Conservation (phyloP, 441 rosid species). For the Aleurites moluccanus region DNA sequence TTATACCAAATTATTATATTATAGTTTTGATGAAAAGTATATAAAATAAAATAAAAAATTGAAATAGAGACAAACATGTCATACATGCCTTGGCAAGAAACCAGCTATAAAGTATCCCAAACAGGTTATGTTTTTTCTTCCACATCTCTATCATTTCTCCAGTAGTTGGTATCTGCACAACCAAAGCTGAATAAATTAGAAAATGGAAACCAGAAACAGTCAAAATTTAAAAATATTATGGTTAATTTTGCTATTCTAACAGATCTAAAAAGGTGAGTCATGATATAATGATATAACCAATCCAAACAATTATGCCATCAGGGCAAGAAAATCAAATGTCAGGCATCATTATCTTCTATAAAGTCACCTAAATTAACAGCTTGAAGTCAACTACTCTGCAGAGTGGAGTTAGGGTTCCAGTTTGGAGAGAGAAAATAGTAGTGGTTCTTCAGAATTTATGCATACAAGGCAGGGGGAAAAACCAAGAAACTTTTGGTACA, state of each 20-base stretch:
- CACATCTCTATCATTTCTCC: constrained; percentile 88
- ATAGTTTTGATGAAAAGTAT: background rate
- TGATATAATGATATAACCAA: background rate
- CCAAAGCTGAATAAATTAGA: constrained; percentile 14
- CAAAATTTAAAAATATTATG: background rate
- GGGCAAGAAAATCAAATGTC: background rate
- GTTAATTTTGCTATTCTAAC: background rate
- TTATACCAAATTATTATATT: background rate
- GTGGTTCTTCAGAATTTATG: background rate
- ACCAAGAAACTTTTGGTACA: constrained; percentile 15
- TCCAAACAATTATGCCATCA: background rate
- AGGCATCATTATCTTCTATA: background rate
- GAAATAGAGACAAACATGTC: constrained; percentile 14
- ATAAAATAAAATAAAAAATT: background rate
- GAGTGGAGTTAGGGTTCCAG: background rate
- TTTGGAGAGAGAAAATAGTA: background rate
- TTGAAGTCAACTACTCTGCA: background rate
- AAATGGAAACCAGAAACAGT: background rate
- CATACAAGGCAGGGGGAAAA: background rate
- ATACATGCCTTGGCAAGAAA: constrained; percentile 74
- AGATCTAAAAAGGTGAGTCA: background rate
- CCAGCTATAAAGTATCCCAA: constrained; percentile 83
- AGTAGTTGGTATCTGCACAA: constrained; percentile 63
- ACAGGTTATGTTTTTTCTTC: constrained; percentile 72
- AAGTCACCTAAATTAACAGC: background rate